These are phyloP conservation scores for Phytopythium mirpurense DNA, from an alignment of 352 stramenopile species.

Conservation along the genomic window DNA sequence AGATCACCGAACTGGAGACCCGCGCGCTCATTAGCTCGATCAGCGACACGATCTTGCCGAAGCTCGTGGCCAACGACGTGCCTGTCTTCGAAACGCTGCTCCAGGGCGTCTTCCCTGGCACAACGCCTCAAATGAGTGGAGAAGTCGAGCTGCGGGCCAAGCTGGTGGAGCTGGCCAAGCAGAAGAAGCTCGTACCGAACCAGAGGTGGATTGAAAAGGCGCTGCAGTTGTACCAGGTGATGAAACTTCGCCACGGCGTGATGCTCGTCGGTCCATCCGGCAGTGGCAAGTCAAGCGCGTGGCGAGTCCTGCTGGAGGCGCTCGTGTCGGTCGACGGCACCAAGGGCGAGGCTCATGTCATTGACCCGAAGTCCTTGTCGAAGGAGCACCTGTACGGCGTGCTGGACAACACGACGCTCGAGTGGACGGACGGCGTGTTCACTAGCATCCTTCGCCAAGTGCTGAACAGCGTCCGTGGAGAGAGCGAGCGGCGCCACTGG, in stretches of 20 bases:
- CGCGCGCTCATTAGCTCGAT: constrained; percentile 96
- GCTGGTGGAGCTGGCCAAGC: constrained; percentile 91
- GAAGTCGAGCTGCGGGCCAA: constrained; percentile 85
- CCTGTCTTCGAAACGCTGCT: constrained; percentile 96
- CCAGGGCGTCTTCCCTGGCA: constrained; percentile 96
- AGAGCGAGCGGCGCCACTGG: constrained; percentile 96
- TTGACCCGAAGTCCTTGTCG: constrained; percentile 98
- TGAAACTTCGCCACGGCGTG: constrained; percentile 96
- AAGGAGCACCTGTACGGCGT: constrained; percentile 98
- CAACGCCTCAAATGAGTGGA: constrained; percentile 73
- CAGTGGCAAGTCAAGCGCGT: constrained; percentile 96
- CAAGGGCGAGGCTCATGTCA: constrained; percentile 97
- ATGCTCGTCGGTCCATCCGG: constrained; percentile 98
- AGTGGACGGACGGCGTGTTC: constrained; percentile 99
- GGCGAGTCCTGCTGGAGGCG: constrained; percentile 90
- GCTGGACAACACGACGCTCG: constrained; percentile 99
- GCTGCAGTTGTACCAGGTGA: constrained; percentile 98
- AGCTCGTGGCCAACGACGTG: constrained; percentile 98
- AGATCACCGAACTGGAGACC: constrained; percentile 85
- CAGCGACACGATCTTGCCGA: constrained; percentile 99
- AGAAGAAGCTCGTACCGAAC: constrained; percentile 82
- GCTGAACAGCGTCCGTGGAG: constrained; percentile 96
- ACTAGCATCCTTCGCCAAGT: constrained; percentile 95
- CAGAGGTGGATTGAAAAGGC: constrained; percentile 98
- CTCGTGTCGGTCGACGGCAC: constrained; percentile 94